Base-by-base conservation (phyloP, 1,284 basidiomycete species). In the Ceratobasidium sp. region DNA sequence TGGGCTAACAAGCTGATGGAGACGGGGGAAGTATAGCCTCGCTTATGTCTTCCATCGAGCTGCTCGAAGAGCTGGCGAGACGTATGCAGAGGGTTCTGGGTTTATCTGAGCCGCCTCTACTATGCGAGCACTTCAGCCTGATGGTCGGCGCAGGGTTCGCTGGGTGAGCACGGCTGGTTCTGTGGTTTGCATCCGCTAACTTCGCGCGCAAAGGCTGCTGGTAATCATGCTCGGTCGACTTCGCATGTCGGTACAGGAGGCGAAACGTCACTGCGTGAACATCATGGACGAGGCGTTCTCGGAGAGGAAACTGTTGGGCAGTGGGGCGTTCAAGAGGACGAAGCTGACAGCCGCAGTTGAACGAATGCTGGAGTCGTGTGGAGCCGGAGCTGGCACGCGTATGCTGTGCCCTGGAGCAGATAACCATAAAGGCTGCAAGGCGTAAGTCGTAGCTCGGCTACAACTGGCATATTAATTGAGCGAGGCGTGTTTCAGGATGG, bases 241-340 rank as follows among this genome's bases (percentile, higher is more conserved):
- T 26, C 10, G 39, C 7, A 15, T 64, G 33, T 26, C 39, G 7
- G n/a, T 64, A 6, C 26, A 64, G 13, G 63, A 45, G 23, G 45
- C 63, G 28, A 64, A 45, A 13, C n/a, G 20, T 13, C 63, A 45
- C 23, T 64, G 45, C 20, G 7, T 45, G 4, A 17, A 20, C 20
- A 42, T 64, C 5, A 64, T 64, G 63, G 20, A 47, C 23, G 49
- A 54, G 10, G 51, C n/a, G 33, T 68, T 68, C 51, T 53, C 49
- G n/a, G 51, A 53, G 67, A 69, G 31, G 26, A 69, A 69, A 28
- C 53, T 23, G 26, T 42, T 56, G 7, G 20, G 15, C 13, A 39
- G 20, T 23, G n/a, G 13, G 20, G 23, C n/a, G n/a, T 69, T 58
- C 53, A 69, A 56, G 15, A 53, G 53, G 7, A 58, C 51, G 1